Evolutionary conservation across 352 stramenopile species (phyloP).

Genomic region (Globisporangium barbulae): DNA sequence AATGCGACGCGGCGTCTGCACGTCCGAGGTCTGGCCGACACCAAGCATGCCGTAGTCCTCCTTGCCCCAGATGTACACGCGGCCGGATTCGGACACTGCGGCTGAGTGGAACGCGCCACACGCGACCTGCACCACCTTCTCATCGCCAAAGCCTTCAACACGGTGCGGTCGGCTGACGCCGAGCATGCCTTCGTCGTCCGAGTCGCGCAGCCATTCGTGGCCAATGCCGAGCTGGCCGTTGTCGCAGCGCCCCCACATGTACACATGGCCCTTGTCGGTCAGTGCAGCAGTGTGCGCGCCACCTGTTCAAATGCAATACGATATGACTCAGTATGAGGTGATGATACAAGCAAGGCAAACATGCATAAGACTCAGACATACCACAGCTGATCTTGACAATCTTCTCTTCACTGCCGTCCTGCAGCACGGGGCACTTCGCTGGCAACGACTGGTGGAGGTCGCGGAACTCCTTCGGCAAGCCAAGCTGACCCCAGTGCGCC

Average conservation of each 20-base stretch:
- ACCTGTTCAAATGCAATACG: constrained; percentile 13
- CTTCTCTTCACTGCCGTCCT: constrained; percentile 40
- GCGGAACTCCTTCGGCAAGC: constrained; percentile 60
- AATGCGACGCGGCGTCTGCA: constrained; percentile 55
- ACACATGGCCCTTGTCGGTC: constrained; percentile 67
- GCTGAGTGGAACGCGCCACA: constrained; percentile 82
- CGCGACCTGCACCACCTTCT: constrained; percentile 77
- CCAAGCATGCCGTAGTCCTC: constrained; percentile 88
- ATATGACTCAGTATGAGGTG: neutral
- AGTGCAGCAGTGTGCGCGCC: constrained; percentile 72
- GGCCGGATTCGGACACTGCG: constrained; percentile 61
- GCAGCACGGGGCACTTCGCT: constrained; percentile 56
- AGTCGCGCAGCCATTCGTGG: constrained; percentile 57
- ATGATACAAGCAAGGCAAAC: neutral
- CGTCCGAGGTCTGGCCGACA: constrained; percentile 67
- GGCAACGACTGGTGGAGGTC: constrained; percentile 61
- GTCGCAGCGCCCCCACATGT: constrained; percentile 76
- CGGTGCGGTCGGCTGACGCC: constrained; percentile 54
- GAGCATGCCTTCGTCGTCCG: constrained; percentile 54
- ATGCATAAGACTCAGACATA: neutral
- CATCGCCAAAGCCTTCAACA: constrained; percentile 59
- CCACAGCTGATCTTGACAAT: constrained; percentile 81
- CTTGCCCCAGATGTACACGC: constrained; percentile 83
- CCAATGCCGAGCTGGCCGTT: constrained; percentile 75
- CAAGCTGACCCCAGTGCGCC: constrained; percentile 78